Evolutionary conservation across 345 rosid genomes (phyloP).

Genomic region (Xanthoceras sorbifolium): DNA sequence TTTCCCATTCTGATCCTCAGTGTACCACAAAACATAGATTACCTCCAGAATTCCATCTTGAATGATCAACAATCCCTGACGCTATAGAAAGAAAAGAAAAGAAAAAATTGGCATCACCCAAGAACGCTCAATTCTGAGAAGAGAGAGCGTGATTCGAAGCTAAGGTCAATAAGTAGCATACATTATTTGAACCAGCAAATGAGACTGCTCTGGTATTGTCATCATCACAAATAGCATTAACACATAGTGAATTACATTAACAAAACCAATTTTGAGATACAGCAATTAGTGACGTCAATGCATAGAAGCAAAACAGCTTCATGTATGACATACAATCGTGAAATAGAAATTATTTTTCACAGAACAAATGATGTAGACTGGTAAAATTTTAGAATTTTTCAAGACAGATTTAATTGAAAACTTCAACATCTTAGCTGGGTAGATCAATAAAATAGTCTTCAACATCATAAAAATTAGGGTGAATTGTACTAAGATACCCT

Average conservation of each 20-base stretch:
- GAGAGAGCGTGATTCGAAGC: not conserved
- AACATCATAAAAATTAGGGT: not conserved
- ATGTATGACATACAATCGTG: not conserved
- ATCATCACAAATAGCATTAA: slow-evolving; percentile 93
- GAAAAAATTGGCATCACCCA: not conserved
- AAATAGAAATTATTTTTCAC: not conserved
- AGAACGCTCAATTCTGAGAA: not conserved
- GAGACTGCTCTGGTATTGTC: slow-evolving; percentile 80
- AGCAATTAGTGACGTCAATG: not conserved
- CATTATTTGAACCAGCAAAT: slow-evolving; percentile 91
- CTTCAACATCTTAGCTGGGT: not conserved
- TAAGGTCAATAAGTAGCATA: slow-evolving; percentile 42
- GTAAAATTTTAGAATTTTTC: not conserved
- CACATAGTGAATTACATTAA: slow-evolving; percentile 21
- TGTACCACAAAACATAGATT: not conserved
- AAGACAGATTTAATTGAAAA: not conserved
- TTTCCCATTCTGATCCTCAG: not conserved
- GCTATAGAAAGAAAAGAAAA: too few species aligned
- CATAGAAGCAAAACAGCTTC: not conserved
- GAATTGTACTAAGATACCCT: too few species aligned
- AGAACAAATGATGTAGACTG: not conserved
- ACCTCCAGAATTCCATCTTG: not conserved
- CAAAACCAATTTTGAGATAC: slow-evolving; percentile 5
- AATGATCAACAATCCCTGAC: not conserved
- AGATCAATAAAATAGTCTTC: not conserved